Evolutionary conservation across 331 rosid species (phyloP).

Genomic region (Quercus lobata): DNA sequence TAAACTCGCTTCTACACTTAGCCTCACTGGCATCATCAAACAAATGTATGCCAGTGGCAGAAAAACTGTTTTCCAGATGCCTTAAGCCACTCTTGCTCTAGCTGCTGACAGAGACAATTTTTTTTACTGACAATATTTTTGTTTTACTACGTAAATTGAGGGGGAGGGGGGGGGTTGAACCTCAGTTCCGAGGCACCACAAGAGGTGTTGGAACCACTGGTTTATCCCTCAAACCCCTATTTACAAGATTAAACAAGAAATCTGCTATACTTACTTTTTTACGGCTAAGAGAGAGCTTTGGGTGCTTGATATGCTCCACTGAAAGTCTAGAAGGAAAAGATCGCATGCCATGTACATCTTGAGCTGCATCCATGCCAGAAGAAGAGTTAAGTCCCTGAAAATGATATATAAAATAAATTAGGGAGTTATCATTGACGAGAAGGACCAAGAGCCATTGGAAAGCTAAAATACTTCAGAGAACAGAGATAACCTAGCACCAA

Average conservation of each 20-base stretch:
- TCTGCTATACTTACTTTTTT: conserved; percentile 34
- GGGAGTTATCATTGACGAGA: conserved; percentile 2
- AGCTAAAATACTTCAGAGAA: not conserved
- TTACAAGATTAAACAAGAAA: conserved; percentile 20
- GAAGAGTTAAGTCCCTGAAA: conserved; percentile 28
- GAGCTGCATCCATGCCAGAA: conserved; percentile 14
- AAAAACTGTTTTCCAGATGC: not conserved
- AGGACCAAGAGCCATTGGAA: conserved; percentile 1
- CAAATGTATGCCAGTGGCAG: not conserved
- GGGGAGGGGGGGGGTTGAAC: no score
- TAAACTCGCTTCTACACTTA: not conserved
- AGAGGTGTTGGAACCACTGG: no score
- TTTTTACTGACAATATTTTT: not conserved
- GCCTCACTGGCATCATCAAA: not conserved
- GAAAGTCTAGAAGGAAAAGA: conserved; percentile 11
- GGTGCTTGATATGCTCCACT: conserved; percentile 7
- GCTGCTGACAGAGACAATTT: not conserved
- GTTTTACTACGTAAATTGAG: not conserved
- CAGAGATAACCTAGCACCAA: not conserved
- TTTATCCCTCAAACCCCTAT: not conserved
- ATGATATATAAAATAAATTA: conserved; percentile 4
- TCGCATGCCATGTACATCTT: conserved; percentile 7
- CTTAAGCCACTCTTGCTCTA: not conserved
- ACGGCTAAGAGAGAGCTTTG: conserved; percentile 24
- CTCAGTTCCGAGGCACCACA: no score